Evolutionary conservation across 2,329 filamentous ascomycete species (phyloP), one percentile per base, ranked within the genome.

Genomic region (Colletotrichum tanaceti): DNA sequence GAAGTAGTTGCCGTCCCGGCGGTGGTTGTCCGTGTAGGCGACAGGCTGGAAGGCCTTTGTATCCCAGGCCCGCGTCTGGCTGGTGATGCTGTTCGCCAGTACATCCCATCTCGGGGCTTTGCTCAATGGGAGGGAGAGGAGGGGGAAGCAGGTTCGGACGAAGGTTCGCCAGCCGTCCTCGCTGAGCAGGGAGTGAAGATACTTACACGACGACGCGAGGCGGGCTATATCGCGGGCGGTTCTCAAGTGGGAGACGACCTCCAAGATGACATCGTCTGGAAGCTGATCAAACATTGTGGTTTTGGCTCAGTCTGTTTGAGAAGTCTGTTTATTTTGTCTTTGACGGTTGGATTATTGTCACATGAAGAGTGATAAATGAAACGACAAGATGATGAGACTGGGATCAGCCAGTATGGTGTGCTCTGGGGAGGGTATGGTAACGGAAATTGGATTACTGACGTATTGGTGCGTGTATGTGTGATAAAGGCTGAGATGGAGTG

Each of bases 41-140:
- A 71, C 49, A 28, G 68, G 35, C 28, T 54, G 63, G 58, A 87
- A 80, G 18, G 78, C 77, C 22, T 84, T 80, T 59, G 79, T 81
- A 57, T 87, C 85, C 86, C 86, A 88, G 72, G 83, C 85, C 6
- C 85, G 80, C 35, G 83, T 81, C 62, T 87, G 81, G 71, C 82
- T 83, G 0, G 86, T 86, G 50, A 86, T 73, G 0, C 79, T 80
- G 32, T 82, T 77, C 7, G 85, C 85, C 32, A 84, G 74, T 14
- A 75, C 71, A 13, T 72, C 70, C 78, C 84, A 86, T 16, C 62
- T 70, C 28, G 68, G 54, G 5, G 72, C 70, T 3, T 70, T 69
- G 18, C 20, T 74, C 53, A 65, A 75, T 0, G 81, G 78, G 1
- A 83, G 71, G 1, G 71, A 68, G 6, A 84, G 74, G 4, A 80